Conservation (phyloP, 164 flowering plant species). For the Vitis rupestris region DNA sequence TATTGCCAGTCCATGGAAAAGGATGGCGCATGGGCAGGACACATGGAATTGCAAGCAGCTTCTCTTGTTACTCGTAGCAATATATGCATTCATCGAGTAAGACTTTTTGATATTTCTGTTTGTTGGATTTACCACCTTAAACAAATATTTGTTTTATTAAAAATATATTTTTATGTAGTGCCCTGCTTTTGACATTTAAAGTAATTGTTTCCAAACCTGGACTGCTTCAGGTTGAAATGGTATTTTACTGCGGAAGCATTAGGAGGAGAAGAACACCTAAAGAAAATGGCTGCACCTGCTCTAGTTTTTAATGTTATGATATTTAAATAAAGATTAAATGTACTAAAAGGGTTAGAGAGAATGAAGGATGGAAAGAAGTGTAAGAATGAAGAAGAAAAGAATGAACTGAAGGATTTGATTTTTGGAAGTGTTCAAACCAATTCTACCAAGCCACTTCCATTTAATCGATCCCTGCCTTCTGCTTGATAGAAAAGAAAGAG, state of each 20-base stretch:
- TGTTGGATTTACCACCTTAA: too few relatives aligned
- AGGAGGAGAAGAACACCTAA: too few relatives aligned
- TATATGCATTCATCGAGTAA: constrained; percentile 87
- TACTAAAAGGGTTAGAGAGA: not conserved
- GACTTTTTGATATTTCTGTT: constrained; percentile 4
- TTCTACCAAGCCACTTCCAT: not conserved
- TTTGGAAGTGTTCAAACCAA: not conserved
- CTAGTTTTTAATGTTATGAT: too few relatives aligned
- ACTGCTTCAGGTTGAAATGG: too few relatives aligned
- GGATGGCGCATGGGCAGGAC: constrained; percentile 97
- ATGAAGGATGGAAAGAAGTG: not conserved
- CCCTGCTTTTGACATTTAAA: too few relatives aligned
- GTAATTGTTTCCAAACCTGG: too few relatives aligned
- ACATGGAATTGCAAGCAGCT: constrained; percentile 93
- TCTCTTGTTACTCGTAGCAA: constrained; percentile 85
- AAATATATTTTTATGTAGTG: too few relatives aligned
- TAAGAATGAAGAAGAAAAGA: not conserved
- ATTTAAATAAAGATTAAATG: not conserved
- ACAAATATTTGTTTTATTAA: too few relatives aligned
- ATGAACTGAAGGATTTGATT: not conserved
- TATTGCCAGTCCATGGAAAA: constrained; percentile 82
- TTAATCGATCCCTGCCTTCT: not conserved
- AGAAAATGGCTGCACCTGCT: too few relatives aligned
- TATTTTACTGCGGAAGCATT: too few relatives aligned
- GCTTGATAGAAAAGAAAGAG: too few relatives aligned